Conservation (phyloP, 129 eudicot genomes). For the Escallonia rubra region DNA sequence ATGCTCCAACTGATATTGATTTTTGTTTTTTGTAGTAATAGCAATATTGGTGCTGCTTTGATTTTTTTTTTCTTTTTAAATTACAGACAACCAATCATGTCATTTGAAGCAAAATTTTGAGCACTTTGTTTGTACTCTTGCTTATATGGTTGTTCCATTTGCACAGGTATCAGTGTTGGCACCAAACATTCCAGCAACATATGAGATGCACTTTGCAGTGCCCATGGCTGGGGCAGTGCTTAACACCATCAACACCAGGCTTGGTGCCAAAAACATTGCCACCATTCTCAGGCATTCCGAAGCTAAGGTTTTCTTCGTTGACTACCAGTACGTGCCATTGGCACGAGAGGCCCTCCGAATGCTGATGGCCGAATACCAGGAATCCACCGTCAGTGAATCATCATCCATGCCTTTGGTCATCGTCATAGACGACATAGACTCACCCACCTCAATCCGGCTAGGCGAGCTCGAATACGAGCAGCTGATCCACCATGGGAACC, state of each 20-base stretch:
- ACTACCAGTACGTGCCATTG: conserved; percentile 42
- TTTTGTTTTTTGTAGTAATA: too few relatives aligned
- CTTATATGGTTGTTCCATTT: neutral
- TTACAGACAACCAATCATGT: too few relatives aligned
- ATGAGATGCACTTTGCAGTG: conserved; percentile 74
- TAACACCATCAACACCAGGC: conserved; percentile 63
- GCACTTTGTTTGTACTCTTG: too few relatives aligned
- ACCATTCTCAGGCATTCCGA: conserved; percentile 64
- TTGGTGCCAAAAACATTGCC: conserved; percentile 57
- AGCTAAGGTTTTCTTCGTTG: conserved; percentile 70
- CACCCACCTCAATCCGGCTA: conserved; percentile 52
- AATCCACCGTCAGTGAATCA: neutral
- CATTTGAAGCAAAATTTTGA: too few relatives aligned
- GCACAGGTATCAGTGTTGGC: conserved; percentile 70
- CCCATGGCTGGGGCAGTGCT: conserved; percentile 86
- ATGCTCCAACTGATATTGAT: too few relatives aligned
- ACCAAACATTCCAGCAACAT: conserved; percentile 72
- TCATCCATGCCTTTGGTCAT: conserved; percentile 45
- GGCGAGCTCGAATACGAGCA: conserved; percentile 65
- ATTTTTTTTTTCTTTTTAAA: too few relatives aligned
- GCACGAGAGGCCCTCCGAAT: conserved; percentile 55
- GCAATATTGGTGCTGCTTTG: too few relatives aligned
- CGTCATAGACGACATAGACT: conserved; percentile 56
- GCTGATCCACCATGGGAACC: conserved; percentile 43
- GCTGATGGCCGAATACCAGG: conserved; percentile 11